Conservation (phyloP, 2,329 filamentous ascomycete genomes). For the Fusarium solani-melongenae region DNA sequence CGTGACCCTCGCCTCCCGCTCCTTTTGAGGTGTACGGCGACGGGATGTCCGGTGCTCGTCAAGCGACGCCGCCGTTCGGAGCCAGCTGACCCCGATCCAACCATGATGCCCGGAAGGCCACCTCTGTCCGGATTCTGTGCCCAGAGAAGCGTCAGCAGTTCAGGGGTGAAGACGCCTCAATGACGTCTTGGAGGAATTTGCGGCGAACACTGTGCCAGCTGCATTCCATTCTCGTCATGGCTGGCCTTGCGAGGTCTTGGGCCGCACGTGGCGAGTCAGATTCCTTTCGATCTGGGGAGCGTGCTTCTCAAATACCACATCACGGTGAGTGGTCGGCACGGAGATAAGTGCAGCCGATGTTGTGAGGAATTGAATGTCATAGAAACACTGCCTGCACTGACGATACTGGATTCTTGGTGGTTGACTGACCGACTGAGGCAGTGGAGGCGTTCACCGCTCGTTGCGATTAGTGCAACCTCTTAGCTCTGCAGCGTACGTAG, state of each 20-base stretch:
- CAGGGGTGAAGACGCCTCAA: background rate
- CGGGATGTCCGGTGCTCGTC: slow-evolving; percentile 21
- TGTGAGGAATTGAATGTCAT: background rate
- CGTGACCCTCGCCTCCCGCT: slow-evolving; percentile 23
- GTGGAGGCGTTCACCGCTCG: background rate
- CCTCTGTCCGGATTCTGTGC: background rate
- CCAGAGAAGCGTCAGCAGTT: background rate
- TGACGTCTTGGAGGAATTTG: background rate
- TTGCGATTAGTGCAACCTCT: background rate
- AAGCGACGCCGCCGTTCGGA: slow-evolving; percentile 16
- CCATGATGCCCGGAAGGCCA: slow-evolving; percentile 2
- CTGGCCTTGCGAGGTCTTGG: background rate
- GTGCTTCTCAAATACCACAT: background rate
- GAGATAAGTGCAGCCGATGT: background rate
- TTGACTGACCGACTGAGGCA: background rate
- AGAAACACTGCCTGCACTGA: background rate
- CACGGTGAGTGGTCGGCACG: background rate
- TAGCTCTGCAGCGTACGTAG: background rate
- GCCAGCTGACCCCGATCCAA: slow-evolving; percentile 24
- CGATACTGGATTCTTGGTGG: background rate
- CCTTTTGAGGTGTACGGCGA: slow-evolving; percentile 4
- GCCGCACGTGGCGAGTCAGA: slow-evolving; percentile 4
- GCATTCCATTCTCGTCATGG: background rate
- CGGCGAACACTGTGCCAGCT: slow-evolving; percentile 15
- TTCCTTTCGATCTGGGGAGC: background rate